phyloP scores from a whole-genome alignment of 305 asterid genomes.

The Rubia tinctorum region DNA sequence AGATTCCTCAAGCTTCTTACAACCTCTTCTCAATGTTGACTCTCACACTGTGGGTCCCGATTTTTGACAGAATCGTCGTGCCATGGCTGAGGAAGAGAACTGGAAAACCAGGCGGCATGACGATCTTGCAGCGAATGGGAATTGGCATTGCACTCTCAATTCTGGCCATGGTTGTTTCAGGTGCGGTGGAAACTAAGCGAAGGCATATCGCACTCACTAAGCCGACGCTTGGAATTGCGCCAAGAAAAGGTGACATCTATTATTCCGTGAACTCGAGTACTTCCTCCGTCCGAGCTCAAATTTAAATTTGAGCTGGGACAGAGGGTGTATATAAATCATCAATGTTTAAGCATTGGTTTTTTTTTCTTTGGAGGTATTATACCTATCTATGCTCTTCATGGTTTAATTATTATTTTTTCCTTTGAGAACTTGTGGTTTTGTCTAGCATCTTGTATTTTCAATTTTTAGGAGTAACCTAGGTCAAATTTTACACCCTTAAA shows the following conservation, averaged over 20 bases:
- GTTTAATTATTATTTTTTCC: no score
- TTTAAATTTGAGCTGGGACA: no score
- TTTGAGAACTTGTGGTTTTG: no score
- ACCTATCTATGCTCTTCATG: no score
- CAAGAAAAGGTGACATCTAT: neutral
- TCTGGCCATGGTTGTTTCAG: neutral
- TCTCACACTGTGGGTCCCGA: conserved; percentile 39
- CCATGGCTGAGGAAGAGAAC: conserved; percentile 27
- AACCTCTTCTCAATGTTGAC: conserved; percentile 40
- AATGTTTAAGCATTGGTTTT: no score
- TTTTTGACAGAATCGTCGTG: conserved; percentile 39
- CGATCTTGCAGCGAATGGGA: conserved; percentile 16
- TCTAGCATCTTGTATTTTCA: neutral
- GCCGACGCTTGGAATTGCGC: neutral
- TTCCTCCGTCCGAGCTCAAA: no score
- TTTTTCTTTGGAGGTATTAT: no score
- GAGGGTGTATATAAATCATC: no score
- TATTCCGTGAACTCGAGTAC: no score
- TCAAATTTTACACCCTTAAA: neutral
- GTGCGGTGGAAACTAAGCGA: neutral
- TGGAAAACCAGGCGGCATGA: conserved; percentile 30
- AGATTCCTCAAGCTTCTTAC: conserved; percentile 50
- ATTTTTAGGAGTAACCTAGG: neutral
- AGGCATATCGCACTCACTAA: neutral
- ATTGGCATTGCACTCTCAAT: neutral